Base-by-base conservation (phyloP, 306 rosid species). In the Sophora flavescens region DNA sequence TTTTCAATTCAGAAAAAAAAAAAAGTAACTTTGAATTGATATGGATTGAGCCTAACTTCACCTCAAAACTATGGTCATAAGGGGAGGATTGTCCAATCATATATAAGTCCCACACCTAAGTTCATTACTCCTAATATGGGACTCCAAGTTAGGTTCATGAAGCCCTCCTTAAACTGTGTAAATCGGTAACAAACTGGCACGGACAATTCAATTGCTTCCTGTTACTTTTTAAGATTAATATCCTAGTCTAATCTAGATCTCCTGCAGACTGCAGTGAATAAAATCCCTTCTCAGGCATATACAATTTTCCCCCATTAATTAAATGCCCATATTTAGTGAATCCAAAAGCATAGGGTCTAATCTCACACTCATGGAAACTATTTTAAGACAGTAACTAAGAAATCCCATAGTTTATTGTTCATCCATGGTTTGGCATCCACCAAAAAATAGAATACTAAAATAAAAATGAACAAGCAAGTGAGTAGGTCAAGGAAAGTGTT, bases 1-100 rank as follows among this genome's bases (percentile, higher is more conserved):
- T 48, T 47, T 60, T n/a, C 30, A 50, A 69, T 4, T 63, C 45
- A 51, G 44, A 81, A 44, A 81, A 17, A 60, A 13, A 47, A n/a
- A n/a, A n/a, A n/a, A n/a, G n/a, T n/a, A n/a, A n/a, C n/a, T n/a
- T n/a, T n/a, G n/a, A n/a, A n/a, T n/a, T n/a, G n/a, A n/a, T n/a
- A n/a, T n/a, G n/a, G n/a, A n/a, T n/a, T n/a, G n/a, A n/a, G n/a
- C n/a, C n/a, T n/a, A n/a, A n/a, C n/a, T n/a, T n/a, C n/a, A n/a
- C n/a, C n/a, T n/a, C n/a, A n/a, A n/a, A n/a, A n/a, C n/a, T n/a
- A n/a, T n/a, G n/a, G n/a, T n/a, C n/a, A n/a, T n/a, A n/a, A n/a
- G n/a, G n/a, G n/a, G n/a, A n/a, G n/a, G n/a, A n/a, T n/a, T n/a
- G n/a, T n/a, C n/a, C n/a, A n/a, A n/a, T n/a, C n/a, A n/a, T n/a